Percentiles rank a stretch among this genome's conserved stretches.
phyloP scores from a whole-genome alignment of 441 rosid species.

The Jatropha podagrica region DNA sequence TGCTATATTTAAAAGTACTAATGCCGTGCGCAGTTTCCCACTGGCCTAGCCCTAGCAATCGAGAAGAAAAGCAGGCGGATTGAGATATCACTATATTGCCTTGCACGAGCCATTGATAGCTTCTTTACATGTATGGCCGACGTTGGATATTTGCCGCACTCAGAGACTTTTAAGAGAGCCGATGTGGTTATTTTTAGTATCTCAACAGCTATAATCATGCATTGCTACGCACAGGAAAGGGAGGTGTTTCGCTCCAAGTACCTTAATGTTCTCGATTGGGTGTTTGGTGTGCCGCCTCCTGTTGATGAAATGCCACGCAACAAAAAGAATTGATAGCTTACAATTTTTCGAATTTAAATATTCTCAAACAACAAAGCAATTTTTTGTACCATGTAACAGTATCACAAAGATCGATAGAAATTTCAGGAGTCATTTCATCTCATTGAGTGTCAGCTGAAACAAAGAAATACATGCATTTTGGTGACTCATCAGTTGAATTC shows the following conservation, averaged over 20 bases:
- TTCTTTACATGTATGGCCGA: slow-evolving; percentile 77
- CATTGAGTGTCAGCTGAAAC: too few relatives aligned
- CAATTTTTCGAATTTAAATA: neutral
- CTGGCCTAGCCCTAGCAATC: slow-evolving; percentile 80
- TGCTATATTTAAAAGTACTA: neutral
- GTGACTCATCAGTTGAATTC: too few relatives aligned
- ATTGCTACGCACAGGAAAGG: slow-evolving; percentile 86
- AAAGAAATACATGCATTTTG: too few relatives aligned
- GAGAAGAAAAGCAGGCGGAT: slow-evolving; percentile 96
- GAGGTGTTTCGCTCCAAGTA: slow-evolving; percentile 92
- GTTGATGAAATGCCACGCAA: slow-evolving; percentile 52
- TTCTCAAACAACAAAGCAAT: neutral
- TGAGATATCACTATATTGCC: slow-evolving; percentile 90
- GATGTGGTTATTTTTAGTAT: slow-evolving; percentile 87
- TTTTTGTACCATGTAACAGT: neutral
- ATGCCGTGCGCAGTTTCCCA: slow-evolving; percentile 59
- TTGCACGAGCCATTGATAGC: slow-evolving; percentile 89
- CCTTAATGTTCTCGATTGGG: slow-evolving; percentile 93
- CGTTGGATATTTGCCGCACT: slow-evolving; percentile 55
- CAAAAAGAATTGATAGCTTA: slow-evolving; percentile 25
- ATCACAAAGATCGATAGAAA: too few relatives aligned
- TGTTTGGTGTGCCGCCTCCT: slow-evolving; percentile 76
- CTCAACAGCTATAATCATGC: slow-evolving; percentile 90
- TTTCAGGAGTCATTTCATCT: too few relatives aligned
- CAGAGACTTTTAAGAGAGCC: slow-evolving; percentile 63